Percentiles rank a stretch among this genome's conserved stretches.
Conservation (phyloP, 352 stramenopile species). For the Blastocystis sp. region DNA sequence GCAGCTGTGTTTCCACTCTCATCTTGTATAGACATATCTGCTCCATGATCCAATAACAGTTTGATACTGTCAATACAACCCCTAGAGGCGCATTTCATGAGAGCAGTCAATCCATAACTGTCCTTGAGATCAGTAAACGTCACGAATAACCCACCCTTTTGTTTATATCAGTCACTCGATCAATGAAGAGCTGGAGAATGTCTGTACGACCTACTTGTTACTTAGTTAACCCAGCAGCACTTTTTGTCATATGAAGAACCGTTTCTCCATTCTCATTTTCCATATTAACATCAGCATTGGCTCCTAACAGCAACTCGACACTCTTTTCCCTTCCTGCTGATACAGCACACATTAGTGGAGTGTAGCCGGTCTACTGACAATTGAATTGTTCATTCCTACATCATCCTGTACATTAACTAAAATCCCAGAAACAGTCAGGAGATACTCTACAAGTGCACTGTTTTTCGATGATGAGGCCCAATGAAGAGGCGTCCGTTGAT, state of each 20-base stretch:
- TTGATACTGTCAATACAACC: conserved; percentile 14
- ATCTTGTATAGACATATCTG: background rate
- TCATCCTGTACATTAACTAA: conserved; percentile 34
- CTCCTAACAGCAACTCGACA: background rate
- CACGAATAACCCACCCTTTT: conserved; percentile 9
- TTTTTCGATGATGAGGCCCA: conserved; percentile 61
- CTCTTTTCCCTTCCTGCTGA: conserved; percentile 42
- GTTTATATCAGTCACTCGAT: conserved; percentile 25
- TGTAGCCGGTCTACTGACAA: conserved; percentile 13
- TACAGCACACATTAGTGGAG: conserved; percentile 60
- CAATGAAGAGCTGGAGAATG: conserved; percentile 23
- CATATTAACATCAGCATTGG: conserved; percentile 38
- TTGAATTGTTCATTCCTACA: background rate
- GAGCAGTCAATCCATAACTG: conserved; percentile 29
- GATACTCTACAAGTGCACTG: background rate
- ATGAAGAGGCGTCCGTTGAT: conserved; percentile 37
- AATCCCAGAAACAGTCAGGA: background rate
- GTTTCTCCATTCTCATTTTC: conserved; percentile 61
- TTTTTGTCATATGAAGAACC: conserved; percentile 42
- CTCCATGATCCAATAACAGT: conserved; percentile 10
- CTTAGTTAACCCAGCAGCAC: background rate
- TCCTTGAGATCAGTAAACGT: background rate
- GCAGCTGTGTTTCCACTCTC: conserved; percentile 39
- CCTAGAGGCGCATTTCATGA: conserved; percentile 39
- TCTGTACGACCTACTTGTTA: background rate